Evolutionary conservation across 345 rosid genomes (phyloP).

Genomic region (Trapa incisa): DNA sequence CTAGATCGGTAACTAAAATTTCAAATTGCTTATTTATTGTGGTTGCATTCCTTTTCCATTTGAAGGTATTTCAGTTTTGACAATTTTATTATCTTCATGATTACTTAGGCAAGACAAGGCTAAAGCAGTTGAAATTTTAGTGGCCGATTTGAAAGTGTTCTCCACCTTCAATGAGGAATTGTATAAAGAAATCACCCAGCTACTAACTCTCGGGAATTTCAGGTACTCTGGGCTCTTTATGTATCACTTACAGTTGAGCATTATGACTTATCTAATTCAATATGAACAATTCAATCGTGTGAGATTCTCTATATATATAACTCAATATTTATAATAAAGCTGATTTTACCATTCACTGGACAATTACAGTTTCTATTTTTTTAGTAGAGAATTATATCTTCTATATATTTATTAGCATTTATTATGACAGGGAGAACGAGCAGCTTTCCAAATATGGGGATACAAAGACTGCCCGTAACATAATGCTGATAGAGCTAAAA

Average conservation of each 20-base stretch:
- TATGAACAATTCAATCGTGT: not conserved
- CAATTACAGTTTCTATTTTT: not conserved
- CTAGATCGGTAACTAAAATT: conserved; percentile 43
- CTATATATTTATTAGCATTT: not conserved
- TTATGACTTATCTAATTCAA: no score
- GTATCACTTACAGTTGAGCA: not conserved
- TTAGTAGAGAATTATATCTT: not conserved
- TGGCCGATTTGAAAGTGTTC: conserved; percentile 71
- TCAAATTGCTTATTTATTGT: not conserved
- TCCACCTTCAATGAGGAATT: conserved; percentile 78
- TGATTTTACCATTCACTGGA: not conserved
- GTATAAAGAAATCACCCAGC: conserved; percentile 85
- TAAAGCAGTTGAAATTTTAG: conserved; percentile 75
- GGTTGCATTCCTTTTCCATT: not conserved
- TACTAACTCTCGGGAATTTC: conserved; percentile 71
- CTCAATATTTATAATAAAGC: not conserved
- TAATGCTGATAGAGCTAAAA: conserved; percentile 58
- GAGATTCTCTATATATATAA: not conserved
- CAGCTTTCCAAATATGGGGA: conserved; percentile 71
- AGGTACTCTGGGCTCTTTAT: conserved; percentile 29
- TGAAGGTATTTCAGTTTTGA: not conserved
- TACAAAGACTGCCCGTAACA: conserved; percentile 52
- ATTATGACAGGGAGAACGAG: conserved; percentile 48
- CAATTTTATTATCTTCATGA: not conserved
- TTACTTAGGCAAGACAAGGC: conserved; percentile 58